Percentiles rank a stretch among this genome's conserved stretches.
Conservation (phyloP, 805 yeast genomes). For the Wickerhamiella siamensis region DNA sequence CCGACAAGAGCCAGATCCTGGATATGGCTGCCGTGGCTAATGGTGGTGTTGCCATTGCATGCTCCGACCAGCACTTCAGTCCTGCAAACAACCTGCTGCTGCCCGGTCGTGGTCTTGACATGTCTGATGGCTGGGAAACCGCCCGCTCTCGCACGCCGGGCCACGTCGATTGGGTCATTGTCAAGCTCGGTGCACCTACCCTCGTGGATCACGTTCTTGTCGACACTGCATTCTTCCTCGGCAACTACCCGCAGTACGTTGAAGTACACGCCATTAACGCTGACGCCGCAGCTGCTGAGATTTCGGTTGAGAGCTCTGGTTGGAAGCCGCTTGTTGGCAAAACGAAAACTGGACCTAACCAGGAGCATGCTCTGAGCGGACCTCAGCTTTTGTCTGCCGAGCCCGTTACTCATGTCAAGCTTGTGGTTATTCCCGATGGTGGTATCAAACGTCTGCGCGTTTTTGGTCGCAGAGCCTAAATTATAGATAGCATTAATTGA, state of each 20-base stretch:
- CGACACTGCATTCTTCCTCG: slow-evolving; percentile 90
- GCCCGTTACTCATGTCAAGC: slow-evolving; percentile 51
- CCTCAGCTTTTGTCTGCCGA: slow-evolving; percentile 19
- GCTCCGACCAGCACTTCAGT: slow-evolving; percentile 89
- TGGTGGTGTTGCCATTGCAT: slow-evolving; percentile 78
- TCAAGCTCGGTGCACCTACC: slow-evolving; percentile 60
- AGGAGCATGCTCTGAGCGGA: slow-evolving; percentile 46
- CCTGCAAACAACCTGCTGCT: slow-evolving; percentile 75
- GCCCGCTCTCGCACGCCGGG: slow-evolving; percentile 69
- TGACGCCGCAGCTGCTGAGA: slow-evolving; percentile 24
- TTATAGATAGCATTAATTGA: not conserved
- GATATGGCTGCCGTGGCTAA: slow-evolving; percentile 72
- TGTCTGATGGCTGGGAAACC: slow-evolving; percentile 99
- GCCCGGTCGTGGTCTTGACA: slow-evolving; percentile 91
- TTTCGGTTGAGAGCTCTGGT: slow-evolving; percentile 28
- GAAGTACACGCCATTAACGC: slow-evolving; percentile 47
- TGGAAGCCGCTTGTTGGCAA: slow-evolving; percentile 60
- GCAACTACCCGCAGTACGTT: slow-evolving; percentile 81
- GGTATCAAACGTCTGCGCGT: slow-evolving; percentile 88
- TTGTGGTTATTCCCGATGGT: slow-evolving; percentile 89
- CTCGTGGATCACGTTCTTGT: slow-evolving; percentile 44
- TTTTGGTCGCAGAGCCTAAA: slow-evolving; percentile 36
- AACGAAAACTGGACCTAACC: slow-evolving; percentile 68
- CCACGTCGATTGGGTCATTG: slow-evolving; percentile 85
- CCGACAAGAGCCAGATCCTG: slow-evolving; percentile 31